phyloP scores from a whole-genome alignment of 345 rosid species.

The Kandelia obovata region DNA sequence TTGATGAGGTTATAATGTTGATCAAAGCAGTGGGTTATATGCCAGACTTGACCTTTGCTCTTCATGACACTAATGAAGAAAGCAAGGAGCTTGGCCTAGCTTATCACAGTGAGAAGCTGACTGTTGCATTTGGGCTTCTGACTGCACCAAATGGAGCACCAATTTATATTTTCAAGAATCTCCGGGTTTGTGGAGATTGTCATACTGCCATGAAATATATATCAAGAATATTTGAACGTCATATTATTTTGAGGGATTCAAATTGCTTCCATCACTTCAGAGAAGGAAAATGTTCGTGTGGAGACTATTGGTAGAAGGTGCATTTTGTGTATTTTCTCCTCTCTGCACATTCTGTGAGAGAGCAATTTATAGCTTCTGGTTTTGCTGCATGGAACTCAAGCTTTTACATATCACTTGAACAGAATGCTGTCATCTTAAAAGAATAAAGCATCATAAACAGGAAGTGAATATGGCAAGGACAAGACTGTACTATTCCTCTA shows the following conservation, averaged over 20 bases:
- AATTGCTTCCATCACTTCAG: slow-evolving; percentile 89
- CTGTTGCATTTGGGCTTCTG: slow-evolving; percentile 77
- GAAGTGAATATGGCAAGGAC: too few relatives aligned
- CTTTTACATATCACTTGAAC: too few relatives aligned
- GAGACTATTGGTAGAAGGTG: slow-evolving; percentile 69
- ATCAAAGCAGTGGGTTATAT: slow-evolving; percentile 77
- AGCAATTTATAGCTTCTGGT: too few relatives aligned
- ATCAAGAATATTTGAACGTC: slow-evolving; percentile 55
- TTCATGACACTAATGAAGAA: slow-evolving; percentile 72
- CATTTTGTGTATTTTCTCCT: background rate
- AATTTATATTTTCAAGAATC: slow-evolving; percentile 80
- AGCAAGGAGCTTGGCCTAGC: slow-evolving; percentile 74
- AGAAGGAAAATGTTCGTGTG: slow-evolving; percentile 83
- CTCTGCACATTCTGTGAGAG: background rate
- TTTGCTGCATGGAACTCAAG: too few relatives aligned
- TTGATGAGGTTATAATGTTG: slow-evolving; percentile 55
- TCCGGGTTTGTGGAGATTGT: slow-evolving; percentile 90
- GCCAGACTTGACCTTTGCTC: slow-evolving; percentile 66
- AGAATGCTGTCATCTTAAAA: too few relatives aligned
- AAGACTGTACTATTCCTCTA: too few relatives aligned
- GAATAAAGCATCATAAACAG: too few relatives aligned
- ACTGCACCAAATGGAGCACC: slow-evolving; percentile 51
- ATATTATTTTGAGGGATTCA: slow-evolving; percentile 77
- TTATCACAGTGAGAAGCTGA: slow-evolving; percentile 92
- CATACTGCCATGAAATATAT: slow-evolving; percentile 76